phyloP scores from a whole-genome alignment of 495 filamentous ascomycete species.

The Penicillium paradoxum region DNA sequence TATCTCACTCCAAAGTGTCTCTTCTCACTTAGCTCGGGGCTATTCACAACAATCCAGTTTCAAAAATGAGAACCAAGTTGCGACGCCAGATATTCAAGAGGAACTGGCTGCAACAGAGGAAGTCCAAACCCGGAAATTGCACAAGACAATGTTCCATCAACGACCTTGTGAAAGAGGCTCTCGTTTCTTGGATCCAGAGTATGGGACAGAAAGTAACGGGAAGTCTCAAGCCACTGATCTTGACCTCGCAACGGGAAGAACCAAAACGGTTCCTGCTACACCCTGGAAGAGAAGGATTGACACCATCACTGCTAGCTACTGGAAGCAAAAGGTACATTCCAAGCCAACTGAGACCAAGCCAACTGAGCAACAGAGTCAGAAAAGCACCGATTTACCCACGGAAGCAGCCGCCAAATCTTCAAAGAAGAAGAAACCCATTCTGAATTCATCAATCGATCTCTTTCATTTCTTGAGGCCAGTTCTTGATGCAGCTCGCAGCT shows the following conservation, averaged over 20 bases:
- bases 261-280: neutral
- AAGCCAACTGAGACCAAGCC: neutral
- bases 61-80: neutral
- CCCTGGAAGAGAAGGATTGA: neutral
- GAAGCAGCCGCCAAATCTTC: neutral
- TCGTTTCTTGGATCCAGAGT: neutral
- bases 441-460: conserved; percentile 10
- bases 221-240: neutral
- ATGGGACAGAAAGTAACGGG: neutral
- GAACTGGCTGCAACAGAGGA: neutral
- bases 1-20: neutral
- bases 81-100: neutral
- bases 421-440: conserved; percentile 1
- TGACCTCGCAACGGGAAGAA: neutral
- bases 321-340: neutral
- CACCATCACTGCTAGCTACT: neutral
- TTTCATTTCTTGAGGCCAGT: conserved; percentile 19
- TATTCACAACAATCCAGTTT: neutral
- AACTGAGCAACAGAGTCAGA: neutral
- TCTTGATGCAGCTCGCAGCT: conserved; percentile 25
- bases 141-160: neutral
- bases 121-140: neutral
- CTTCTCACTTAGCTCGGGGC: neutral
- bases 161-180: neutral
- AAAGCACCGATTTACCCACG: neutral